Evolutionary conservation across 768 basidiomycete species (phyloP).

Genomic region (Boletus speciosus): DNA sequence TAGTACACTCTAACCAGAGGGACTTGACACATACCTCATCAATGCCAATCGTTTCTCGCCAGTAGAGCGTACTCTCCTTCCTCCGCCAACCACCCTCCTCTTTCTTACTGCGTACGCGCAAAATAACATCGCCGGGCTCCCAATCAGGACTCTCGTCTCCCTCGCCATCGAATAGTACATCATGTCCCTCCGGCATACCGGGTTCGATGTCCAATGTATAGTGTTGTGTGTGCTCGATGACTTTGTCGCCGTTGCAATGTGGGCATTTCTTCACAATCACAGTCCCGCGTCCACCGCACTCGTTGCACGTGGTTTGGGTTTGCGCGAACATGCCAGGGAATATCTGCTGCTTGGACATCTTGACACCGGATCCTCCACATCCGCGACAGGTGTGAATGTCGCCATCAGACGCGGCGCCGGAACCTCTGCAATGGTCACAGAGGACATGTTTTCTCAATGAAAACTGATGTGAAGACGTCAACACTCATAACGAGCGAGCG

Average conservation of each 20-base stretch:
- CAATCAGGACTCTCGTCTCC: conserved; percentile 95
- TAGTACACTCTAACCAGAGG: not conserved
- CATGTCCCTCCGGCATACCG: conserved; percentile 91
- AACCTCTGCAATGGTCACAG: conserved; percentile 95
- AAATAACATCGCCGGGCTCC: conserved; percentile 91
- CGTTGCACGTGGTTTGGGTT: conserved; percentile 76
- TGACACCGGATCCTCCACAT: conserved; percentile 84
- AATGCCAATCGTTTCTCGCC: conserved; percentile 86
- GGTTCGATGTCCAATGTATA: conserved; percentile 83
- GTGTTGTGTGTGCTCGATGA: conserved; percentile 73
- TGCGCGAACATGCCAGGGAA: conserved; percentile 97
- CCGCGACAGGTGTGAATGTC: conserved; percentile 85
- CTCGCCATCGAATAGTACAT: conserved; percentile 94
- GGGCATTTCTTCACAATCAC: conserved; percentile 76
- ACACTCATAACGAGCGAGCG: not conserved
- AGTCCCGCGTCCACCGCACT: conserved; percentile 82
- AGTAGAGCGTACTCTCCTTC: conserved; percentile 89
- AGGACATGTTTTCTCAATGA: conserved; percentile 88
- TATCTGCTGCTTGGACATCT: conserved; percentile 83
- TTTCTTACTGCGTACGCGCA: conserved; percentile 77
- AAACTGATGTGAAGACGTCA: conserved; percentile 54
- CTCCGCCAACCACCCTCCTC: conserved; percentile 80
- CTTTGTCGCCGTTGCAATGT: conserved; percentile 78
- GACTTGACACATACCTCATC: conserved; percentile 58
- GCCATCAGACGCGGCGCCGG: conserved; percentile 84